Base-by-base conservation (phyloP, 2,329 filamentous ascomycete genomes). In the Aspergillus tubingensis region DNA sequence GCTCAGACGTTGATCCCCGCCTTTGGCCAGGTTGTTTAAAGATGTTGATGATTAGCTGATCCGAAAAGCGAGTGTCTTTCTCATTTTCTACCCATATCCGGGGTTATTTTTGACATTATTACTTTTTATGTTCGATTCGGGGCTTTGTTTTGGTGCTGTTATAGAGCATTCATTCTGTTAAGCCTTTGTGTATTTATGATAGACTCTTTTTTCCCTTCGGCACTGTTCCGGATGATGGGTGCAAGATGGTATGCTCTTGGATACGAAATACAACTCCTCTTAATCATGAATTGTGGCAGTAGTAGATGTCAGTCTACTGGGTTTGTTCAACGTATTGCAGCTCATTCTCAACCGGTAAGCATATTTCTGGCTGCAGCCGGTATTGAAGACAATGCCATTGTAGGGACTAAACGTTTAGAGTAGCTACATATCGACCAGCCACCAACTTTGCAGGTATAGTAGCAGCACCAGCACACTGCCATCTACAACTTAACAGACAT, bases 1-100 rank as follows among this genome's bases (percentile, higher is more conserved):
- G 95, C 95, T 60, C 95, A 99, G 84, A 98, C 95, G 30, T 83
- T 99, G 72, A 99, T 99, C 74, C 95, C 95, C 54, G 90, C 92
- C 41, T 98, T 98, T 78, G 91, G 86, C 72, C 86, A 87, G 77
- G 75, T 88, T 61, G 79, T 87, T 76, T 87, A 83, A 32, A 36
- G 67, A 69, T 56, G 59, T 61, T 32, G 50, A 58, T 44, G 59
- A 65, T 58, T 59, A 56, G 50, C 48, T 58, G 62, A 61, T 59
- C 62, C 51, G 62, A 59, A 60, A 59, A 61, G 62, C 59, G 58
- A 54, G 48, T 61, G 56, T 62, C 60, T 50, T 58, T 61, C 41
- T 60, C 32, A 36, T 60, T 39, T 38, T 56, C 36, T 54, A 5
- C 49, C 38, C 39, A 17, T 36, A 30, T 47, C 44, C 30, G 53